phyloP scores from a whole-genome alignment of 2,329 filamentous ascomycete genomes.

The Fusarium sp. region DNA sequence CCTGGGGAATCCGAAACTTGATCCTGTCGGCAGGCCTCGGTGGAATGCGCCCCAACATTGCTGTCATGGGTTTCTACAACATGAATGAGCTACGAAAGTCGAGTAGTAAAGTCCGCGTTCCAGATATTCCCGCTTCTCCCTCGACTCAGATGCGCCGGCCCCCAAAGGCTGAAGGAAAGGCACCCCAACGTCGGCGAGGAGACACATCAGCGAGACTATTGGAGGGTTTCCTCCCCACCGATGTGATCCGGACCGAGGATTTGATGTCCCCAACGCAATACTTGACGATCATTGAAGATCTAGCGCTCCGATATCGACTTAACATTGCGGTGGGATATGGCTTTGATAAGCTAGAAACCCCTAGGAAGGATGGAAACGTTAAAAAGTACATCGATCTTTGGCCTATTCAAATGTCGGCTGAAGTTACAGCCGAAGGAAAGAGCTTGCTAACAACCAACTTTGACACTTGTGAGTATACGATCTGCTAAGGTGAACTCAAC shows the following conservation, averaged over 20 bases:
- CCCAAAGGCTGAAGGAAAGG: slow-evolving; percentile 47
- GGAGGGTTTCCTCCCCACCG: slow-evolving; percentile 73
- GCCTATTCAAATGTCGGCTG: slow-evolving; percentile 94
- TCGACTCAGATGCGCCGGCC: slow-evolving; percentile 48
- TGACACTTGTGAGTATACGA: slow-evolving; percentile 79
- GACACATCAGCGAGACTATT: slow-evolving; percentile 68
- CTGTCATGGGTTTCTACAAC: slow-evolving; percentile 83
- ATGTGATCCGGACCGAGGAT: slow-evolving; percentile 74
- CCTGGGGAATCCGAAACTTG: slow-evolving; percentile 87
- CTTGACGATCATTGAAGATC: slow-evolving; percentile 84
- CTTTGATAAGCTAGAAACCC: slow-evolving; percentile 81
- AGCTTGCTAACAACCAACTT: slow-evolving; percentile 87
- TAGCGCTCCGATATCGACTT: slow-evolving; percentile 80
- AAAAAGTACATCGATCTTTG: slow-evolving; percentile 90
- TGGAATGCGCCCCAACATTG: slow-evolving; percentile 91
- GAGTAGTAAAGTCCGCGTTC: slow-evolving; percentile 66
- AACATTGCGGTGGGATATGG: slow-evolving; percentile 89
- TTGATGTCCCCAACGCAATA: slow-evolving; percentile 80
- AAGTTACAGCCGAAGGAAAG: slow-evolving; percentile 75
- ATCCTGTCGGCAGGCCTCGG: slow-evolving; percentile 85
- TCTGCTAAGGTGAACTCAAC: neutral
- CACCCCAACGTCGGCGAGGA: slow-evolving; percentile 56
- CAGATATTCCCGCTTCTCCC: slow-evolving; percentile 58
- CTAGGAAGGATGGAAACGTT: slow-evolving; percentile 66
- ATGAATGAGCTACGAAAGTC: slow-evolving; percentile 79